Conservation (phyloP, 129 eudicot species). For the Lonicera japonica region DNA sequence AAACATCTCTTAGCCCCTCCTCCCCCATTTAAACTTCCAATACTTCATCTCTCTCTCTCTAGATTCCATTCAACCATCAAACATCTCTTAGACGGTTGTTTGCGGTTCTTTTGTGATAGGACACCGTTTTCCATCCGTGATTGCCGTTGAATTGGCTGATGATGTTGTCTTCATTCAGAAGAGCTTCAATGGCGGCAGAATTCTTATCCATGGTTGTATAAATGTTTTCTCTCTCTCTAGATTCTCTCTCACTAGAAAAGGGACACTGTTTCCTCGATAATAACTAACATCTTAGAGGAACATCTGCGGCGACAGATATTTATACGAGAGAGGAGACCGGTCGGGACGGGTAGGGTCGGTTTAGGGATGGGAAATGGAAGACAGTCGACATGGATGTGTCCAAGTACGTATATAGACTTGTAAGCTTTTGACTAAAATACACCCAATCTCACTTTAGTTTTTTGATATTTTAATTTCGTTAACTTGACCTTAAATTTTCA, state of each 20-base stretch:
- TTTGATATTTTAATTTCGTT: no score
- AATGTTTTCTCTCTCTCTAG: not conserved
- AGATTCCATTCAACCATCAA: no score
- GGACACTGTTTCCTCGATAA: not conserved
- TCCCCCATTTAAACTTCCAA: no score
- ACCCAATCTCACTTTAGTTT: no score
- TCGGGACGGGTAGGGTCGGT: not conserved
- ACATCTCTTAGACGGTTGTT: constrained; percentile 11
- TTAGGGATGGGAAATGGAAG: not conserved
- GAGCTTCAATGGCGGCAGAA: constrained; percentile 24
- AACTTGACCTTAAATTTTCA: no score
- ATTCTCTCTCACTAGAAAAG: not conserved
- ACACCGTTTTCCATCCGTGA: constrained; percentile 48
- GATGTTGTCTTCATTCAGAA: constrained; percentile 3
- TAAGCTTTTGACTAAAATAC: no score
- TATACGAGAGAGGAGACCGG: not conserved
- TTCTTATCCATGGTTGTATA: constrained; percentile 19
- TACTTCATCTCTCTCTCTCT: no score
- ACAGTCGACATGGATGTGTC: not conserved
- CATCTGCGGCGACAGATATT: not conserved
- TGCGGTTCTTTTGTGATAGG: constrained; percentile 33
- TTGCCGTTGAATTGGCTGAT: constrained; percentile 11
- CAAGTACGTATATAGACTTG: no score
- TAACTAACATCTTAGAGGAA: not conserved
- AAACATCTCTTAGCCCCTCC: no score